Base-by-base conservation (phyloP, 257 asterid genomes). In the Forsythia suspensa region DNA sequence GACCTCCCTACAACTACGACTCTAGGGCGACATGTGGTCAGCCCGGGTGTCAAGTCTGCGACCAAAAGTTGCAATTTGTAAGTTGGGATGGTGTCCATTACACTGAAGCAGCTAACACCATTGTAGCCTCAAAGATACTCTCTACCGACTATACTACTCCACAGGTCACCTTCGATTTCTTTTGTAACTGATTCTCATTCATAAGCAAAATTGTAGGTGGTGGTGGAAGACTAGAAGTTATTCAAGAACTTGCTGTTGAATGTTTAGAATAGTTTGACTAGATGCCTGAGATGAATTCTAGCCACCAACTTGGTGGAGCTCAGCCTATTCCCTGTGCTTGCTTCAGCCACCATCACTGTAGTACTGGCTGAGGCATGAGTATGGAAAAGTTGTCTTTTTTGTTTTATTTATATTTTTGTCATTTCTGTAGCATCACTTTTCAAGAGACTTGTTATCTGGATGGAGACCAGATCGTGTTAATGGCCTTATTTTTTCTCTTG, bases 11-110 rank as follows among this genome's bases (percentile, higher is more conserved):
- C 82, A 95, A 91, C 86, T 95, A 89, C 71, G 81, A 84, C 12
- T 82, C 68, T 71, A 73, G 81, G 72, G 89, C 85, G 69, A 7
- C 83, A 1, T 95, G 98, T 74, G 97, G 98, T 40, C 83, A 70
- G 20, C 86, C 88, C 0, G 97, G 91, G 69, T 85, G 55, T 81
- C 81, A 87, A 79, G 98, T 92, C 8, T 94, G 97, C 21, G 88
- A 86, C 34, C 85, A 79, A 76, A 85, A 84, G 46, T 83, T 87
- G 34, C 81, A 66, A 8, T 84, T 46, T 77, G 82, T 94, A 75
- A 89, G 88, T 76, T 94, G 98, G 98, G 98, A 92, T 16, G 98
- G 98, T 6, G 80, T 92, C 57, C 98, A 92, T 79, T 94, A 92
- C 70, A 92, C 92, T n/a, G 97, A 94, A 80, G 92, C 97, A 70